phyloP scores from a whole-genome alignment of 1,139 yeast species.

The Saccharomyces hybrid region DNA sequence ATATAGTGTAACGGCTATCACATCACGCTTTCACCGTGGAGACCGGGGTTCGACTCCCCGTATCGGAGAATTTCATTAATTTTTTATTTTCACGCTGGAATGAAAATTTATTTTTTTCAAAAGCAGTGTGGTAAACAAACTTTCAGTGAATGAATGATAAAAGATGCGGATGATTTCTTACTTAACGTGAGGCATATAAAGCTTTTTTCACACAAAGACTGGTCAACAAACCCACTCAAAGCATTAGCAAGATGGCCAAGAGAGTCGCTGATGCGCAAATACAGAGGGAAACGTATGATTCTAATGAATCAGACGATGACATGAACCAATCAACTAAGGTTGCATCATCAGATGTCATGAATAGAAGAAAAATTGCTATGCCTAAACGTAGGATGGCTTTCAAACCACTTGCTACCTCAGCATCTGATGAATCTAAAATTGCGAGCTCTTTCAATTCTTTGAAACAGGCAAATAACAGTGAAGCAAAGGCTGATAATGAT shows the following conservation, averaged over 20 bases:
- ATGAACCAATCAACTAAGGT: conserved; percentile 32
- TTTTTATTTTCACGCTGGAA: neutral
- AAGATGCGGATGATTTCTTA: neutral
- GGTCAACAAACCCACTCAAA: neutral
- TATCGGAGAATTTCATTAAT: conserved; percentile 22
- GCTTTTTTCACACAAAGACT: neutral
- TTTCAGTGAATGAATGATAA: neutral
- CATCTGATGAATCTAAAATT: conserved; percentile 13
- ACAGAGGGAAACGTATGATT: conserved; percentile 39
- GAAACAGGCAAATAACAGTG: conserved; percentile 4
- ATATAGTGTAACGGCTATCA: conserved; percentile 33
- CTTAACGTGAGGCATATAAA: neutral
- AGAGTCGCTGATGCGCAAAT: conserved; percentile 58
- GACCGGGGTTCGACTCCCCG: conserved; percentile 34
- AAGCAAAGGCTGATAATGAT: neutral
- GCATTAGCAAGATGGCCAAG: conserved; percentile 45
- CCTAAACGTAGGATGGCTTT: conserved; percentile 39
- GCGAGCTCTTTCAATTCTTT: conserved; percentile 17
- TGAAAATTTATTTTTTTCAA: neutral
- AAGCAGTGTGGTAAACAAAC: neutral
- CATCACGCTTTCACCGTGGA: conserved; percentile 33
- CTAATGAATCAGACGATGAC: conserved; percentile 37
- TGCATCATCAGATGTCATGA: conserved; percentile 59
- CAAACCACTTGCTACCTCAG: neutral
- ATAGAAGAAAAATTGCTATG: conserved; percentile 58